Evolutionary conservation across 2,329 filamentous ascomycete species (phyloP).

Genomic region (Trichophyton benhamiae): DNA sequence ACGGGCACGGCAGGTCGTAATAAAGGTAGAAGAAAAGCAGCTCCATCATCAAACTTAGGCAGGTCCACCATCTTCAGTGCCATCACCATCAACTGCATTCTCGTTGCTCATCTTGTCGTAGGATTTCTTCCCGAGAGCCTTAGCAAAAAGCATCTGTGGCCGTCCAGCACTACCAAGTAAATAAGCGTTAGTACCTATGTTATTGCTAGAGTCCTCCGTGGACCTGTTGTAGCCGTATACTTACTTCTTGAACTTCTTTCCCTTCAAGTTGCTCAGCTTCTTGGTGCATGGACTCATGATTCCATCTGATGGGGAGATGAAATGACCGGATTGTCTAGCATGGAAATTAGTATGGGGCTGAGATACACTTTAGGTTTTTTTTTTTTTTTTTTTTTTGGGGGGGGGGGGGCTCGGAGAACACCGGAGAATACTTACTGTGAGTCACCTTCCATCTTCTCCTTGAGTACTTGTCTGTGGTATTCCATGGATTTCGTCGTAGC

Average conservation of each 20-base stretch:
- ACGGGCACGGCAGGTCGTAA: not conserved
- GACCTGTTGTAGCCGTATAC: slow-evolving; percentile 2
- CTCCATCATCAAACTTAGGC: not conserved
- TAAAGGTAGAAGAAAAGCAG: not conserved
- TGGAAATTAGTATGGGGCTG: not conserved
- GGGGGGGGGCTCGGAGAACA: slow-evolving; percentile 1
- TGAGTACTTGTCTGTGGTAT: slow-evolving; percentile 32
- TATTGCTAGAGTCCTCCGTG: not conserved
- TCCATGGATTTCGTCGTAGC: slow-evolving; percentile 29
- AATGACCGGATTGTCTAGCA: slow-evolving; percentile 23
- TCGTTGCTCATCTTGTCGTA: slow-evolving; percentile 25
- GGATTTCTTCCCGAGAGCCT: slow-evolving; percentile 34
- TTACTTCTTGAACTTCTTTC: slow-evolving; percentile 38
- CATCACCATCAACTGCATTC: slow-evolving; percentile 1
- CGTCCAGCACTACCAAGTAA: slow-evolving; percentile 23
- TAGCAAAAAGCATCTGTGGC: slow-evolving; percentile 36
- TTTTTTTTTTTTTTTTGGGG: too few species aligned
- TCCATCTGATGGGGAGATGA: slow-evolving; percentile 39
- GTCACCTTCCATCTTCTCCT: slow-evolving; percentile 30
- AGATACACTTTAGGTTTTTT: too few species aligned
- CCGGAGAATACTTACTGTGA: slow-evolving; percentile 25
- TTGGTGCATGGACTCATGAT: slow-evolving; percentile 40
- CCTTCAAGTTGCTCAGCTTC: slow-evolving; percentile 39
- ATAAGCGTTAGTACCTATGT: not conserved
- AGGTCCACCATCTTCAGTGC: not conserved